Percentiles rank a stretch among this genome's conserved stretches.
Evolutionary conservation across 78 protist genomes (phyloP).

Genomic region (Monosiga brevicollis): DNA sequence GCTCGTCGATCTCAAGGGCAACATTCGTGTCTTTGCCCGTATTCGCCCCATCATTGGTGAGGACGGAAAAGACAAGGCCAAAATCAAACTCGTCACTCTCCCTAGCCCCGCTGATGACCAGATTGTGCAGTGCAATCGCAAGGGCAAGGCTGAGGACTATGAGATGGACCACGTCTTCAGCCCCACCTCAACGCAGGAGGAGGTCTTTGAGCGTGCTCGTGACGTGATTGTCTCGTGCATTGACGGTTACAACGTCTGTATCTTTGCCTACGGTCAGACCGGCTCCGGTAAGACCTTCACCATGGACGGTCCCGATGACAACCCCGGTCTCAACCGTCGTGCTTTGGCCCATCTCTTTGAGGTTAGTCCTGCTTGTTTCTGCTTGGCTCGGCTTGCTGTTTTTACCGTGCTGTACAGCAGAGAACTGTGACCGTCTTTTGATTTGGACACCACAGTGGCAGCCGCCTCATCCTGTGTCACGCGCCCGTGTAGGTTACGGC

Average conservation of each 20-base stretch:
- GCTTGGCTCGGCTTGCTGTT: too few species aligned
- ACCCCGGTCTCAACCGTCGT: constrained; percentile 21
- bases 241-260: constrained; percentile 59
- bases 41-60: constrained; percentile 6
- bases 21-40: constrained; percentile 24
- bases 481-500: background rate
- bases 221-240: background rate
- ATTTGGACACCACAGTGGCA: too few species aligned
- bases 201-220: background rate
- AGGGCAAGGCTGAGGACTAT: background rate
- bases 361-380: too few species aligned
- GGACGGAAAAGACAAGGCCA: background rate
- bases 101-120: background rate
- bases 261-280: constrained; percentile 95
- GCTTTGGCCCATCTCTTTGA: constrained; percentile 5
- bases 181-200: constrained; percentile 13
- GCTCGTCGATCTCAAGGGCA: constrained; percentile 13
- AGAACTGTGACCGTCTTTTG: too few species aligned
- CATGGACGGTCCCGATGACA: constrained; percentile 56
- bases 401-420: too few species aligned
- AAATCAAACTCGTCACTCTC: background rate
- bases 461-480: background rate
- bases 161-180: background rate
- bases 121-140: background rate
- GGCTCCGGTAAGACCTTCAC: constrained; percentile 82